Evolutionary conservation across 768 basidiomycete species (phyloP).

Genomic region (Tremella fuciformis): DNA sequence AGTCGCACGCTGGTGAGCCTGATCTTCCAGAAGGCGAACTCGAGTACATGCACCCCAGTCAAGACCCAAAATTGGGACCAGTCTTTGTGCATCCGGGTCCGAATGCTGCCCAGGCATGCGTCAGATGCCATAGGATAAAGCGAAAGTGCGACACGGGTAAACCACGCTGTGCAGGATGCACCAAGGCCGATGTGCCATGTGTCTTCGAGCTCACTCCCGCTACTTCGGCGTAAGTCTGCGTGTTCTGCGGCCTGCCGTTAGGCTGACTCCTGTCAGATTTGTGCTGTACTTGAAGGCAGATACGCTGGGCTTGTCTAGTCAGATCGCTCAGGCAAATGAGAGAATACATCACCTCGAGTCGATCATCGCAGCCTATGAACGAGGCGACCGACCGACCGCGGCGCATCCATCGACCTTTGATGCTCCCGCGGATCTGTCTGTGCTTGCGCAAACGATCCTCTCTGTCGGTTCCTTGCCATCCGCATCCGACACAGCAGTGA

Average conservation of each 20-base stretch:
- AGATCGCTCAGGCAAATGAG: slow-evolving; percentile 31
- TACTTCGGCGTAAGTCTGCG: slow-evolving; percentile 25
- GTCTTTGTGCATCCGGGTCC: slow-evolving; percentile 39
- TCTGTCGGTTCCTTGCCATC: slow-evolving; percentile 7
- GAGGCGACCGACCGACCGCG: neutral
- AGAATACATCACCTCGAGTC: slow-evolving; percentile 33
- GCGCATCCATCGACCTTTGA: neutral
- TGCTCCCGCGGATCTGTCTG: slow-evolving; percentile 18
- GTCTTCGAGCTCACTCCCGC: slow-evolving; percentile 39
- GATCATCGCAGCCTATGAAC: slow-evolving; percentile 3
- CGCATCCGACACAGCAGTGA: neutral
- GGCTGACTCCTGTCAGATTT: slow-evolving; percentile 14
- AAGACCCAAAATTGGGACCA: slow-evolving; percentile 33
- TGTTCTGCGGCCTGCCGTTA: neutral
- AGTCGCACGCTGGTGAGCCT: neutral
- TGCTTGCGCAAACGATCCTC: slow-evolving; percentile 24
- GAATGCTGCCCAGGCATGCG: slow-evolving; percentile 40
- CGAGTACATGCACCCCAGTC: slow-evolving; percentile 35
- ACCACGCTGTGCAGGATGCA: slow-evolving; percentile 36
- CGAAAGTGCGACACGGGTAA: slow-evolving; percentile 39
- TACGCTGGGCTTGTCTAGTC: slow-evolving; percentile 17
- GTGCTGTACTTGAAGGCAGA: slow-evolving; percentile 27
- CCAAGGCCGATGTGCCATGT: slow-evolving; percentile 37
- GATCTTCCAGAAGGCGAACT: slow-evolving; percentile 9
- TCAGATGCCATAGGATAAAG: slow-evolving; percentile 43